Conservation (phyloP, 495 filamentous ascomycete species). For the Tuber indicum region DNA sequence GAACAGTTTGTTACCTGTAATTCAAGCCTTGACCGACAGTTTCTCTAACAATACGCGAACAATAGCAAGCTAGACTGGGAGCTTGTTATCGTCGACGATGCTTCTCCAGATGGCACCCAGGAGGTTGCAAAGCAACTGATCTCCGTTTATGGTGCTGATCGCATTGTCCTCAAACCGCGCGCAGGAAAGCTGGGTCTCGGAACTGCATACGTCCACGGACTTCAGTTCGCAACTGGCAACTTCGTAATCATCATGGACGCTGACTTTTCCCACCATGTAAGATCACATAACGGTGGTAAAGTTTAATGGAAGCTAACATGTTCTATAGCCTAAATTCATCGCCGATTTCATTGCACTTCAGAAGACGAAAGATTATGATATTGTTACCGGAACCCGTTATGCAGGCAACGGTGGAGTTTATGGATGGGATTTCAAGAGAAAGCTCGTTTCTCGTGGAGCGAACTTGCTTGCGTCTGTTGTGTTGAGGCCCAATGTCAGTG, state of each 20-base stretch:
- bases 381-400: slow-evolving; percentile 93
- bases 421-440: slow-evolving; percentile 95
- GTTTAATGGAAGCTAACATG: neutral
- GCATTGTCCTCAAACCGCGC: slow-evolving; percentile 76
- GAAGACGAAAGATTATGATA: slow-evolving; percentile 66
- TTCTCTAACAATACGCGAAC: slow-evolving; percentile 2
- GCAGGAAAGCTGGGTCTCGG: slow-evolving; percentile 92
- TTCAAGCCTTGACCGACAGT: neutral
- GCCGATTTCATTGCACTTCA: slow-evolving; percentile 41
- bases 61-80: slow-evolving; percentile 90
- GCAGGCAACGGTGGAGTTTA: slow-evolving; percentile 86
- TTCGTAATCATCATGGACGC: slow-evolving; percentile 99
- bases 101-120: slow-evolving; percentile 91
- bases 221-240: slow-evolving; percentile 80
- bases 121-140: slow-evolving; percentile 82
- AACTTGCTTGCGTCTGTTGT: slow-evolving; percentile 95
- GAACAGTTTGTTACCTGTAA: slow-evolving; percentile 55
- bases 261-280: slow-evolving; percentile 89
- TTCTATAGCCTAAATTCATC: slow-evolving; percentile 39
- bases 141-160: slow-evolving; percentile 64
- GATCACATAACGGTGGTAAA: slow-evolving; percentile 13
- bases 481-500: slow-evolving; percentile 88
- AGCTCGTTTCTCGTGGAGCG: slow-evolving; percentile 82
- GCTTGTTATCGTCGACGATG: slow-evolving; percentile 90
- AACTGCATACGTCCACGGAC: slow-evolving; percentile 92